Evolutionary conservation across 176 grass and related monocot genomes (phyloP).

Genomic region (Zizania latifolia): DNA sequence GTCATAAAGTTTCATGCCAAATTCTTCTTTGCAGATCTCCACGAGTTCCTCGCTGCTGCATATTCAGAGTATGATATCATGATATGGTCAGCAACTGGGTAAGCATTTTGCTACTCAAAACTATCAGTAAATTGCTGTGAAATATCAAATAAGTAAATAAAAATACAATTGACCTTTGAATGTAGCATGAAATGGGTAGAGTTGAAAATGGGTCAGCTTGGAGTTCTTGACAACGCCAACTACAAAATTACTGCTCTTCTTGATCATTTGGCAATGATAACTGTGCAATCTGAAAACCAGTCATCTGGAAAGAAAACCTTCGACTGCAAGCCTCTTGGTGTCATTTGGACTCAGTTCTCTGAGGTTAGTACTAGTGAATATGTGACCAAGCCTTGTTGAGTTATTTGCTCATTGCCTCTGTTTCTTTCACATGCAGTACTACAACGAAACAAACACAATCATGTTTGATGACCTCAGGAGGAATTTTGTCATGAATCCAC

Average conservation of each 20-base stretch:
- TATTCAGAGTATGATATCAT: slow-evolving; percentile 96
- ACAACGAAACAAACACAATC: slow-evolving; percentile 74
- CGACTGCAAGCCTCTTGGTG: slow-evolving; percentile 90
- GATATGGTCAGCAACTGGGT: slow-evolving; percentile 98
- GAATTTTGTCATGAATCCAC: slow-evolving; percentile 97
- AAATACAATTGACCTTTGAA: neutral
- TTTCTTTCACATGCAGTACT: slow-evolving; percentile 57
- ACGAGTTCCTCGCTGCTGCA: slow-evolving; percentile 85
- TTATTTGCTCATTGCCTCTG: slow-evolving; percentile 13
- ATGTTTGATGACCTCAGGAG: slow-evolving; percentile 97
- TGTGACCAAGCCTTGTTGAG: neutral
- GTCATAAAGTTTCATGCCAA: neutral
- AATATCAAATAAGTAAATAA: slow-evolving; percentile 10
- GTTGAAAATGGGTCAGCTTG: slow-evolving; percentile 90
- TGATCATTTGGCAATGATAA: slow-evolving; percentile 99
- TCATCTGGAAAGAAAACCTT: slow-evolving; percentile 49
- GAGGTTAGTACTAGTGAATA: slow-evolving; percentile 43
- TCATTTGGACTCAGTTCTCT: slow-evolving; percentile 86
- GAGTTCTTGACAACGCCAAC: slow-evolving; percentile 73
- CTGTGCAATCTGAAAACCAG: slow-evolving; percentile 71
- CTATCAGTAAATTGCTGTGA: neutral
- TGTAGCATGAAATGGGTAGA: slow-evolving; percentile 98
- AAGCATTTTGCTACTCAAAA: slow-evolving; percentile 17
- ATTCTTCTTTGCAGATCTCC: slow-evolving; percentile 64
- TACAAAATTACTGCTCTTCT: slow-evolving; percentile 97